These are phyloP conservation scores for Pilaira anomala DNA, from an alignment of 192 early-diverging fungal genomes.

Conservation along the genomic window DNA sequence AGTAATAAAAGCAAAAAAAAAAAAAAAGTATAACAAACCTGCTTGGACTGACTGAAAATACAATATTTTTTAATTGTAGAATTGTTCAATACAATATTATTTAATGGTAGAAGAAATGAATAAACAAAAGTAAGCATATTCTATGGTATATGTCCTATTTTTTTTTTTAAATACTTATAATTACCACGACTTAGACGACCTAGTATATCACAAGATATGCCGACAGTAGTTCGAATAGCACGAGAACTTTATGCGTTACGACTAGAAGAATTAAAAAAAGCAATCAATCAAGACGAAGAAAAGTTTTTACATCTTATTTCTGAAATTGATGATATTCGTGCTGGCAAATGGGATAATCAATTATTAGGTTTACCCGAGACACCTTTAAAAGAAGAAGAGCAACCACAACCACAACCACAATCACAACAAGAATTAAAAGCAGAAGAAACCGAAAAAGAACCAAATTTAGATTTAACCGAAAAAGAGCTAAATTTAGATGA, in stretches of 20 bases:
- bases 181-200: background rate
- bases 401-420: background rate
- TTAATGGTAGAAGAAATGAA: slow-evolving; percentile 42
- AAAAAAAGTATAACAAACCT: background rate
- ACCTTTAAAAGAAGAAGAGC: background rate
- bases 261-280: slow-evolving; percentile 53
- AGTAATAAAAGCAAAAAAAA: slow-evolving; percentile 15
- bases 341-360: slow-evolving; percentile 50
- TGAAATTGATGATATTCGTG: slow-evolving; percentile 61
- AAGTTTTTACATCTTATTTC: slow-evolving; percentile 49
- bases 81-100: slow-evolving; percentile 48
- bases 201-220: slow-evolving; percentile 39
- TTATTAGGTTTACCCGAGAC: background rate
- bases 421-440: background rate
- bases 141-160: background rate
- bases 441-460: background rate
- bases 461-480: background rate
- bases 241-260: slow-evolving; percentile 57
- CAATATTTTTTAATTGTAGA: slow-evolving; percentile 28
- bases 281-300: slow-evolving; percentile 50
- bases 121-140: slow-evolving; percentile 33
- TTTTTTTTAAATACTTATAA: background rate
- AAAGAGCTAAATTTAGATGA: background rate
- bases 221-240: slow-evolving; percentile 54
- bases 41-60: background rate